phyloP scores from a whole-genome alignment of 805 yeast genomes.

The Clavispora fructus region DNA sequence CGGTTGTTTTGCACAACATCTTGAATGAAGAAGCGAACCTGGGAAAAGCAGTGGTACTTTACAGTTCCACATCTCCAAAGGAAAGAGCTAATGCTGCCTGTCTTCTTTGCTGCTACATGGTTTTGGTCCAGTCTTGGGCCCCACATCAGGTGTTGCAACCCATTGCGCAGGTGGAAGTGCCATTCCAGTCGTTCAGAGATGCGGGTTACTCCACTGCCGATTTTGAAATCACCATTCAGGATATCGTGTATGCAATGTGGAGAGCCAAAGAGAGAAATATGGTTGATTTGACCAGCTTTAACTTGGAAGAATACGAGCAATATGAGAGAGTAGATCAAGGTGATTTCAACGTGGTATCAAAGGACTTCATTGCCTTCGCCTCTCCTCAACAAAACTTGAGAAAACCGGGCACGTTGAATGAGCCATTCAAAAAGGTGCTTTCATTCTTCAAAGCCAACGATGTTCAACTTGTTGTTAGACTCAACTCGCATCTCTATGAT shows the following conservation, averaged over 20 bases:
- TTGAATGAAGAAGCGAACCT: slow-evolving; percentile 80
- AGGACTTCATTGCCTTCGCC: slow-evolving; percentile 95
- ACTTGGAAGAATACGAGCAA: slow-evolving; percentile 89
- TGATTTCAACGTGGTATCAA: slow-evolving; percentile 86
- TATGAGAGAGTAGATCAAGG: slow-evolving; percentile 97
- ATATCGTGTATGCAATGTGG: slow-evolving; percentile 95
- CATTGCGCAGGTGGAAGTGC: slow-evolving; percentile 84
- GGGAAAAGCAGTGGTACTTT: slow-evolving; percentile 85
- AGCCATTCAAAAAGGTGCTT: slow-evolving; percentile 76
- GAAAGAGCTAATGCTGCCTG: slow-evolving; percentile 93
- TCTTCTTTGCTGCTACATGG: slow-evolving; percentile 88
- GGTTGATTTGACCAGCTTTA: slow-evolving; percentile 79
- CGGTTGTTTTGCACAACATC: slow-evolving; percentile 88
- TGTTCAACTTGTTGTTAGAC: slow-evolving; percentile 85
- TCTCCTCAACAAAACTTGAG: slow-evolving; percentile 71
- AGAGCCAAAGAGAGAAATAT: slow-evolving; percentile 90
- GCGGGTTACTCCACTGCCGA: slow-evolving; percentile 97
- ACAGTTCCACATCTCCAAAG: slow-evolving; percentile 75
- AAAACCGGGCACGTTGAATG: slow-evolving; percentile 51
- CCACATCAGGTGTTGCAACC: slow-evolving; percentile 98
- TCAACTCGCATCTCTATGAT: slow-evolving; percentile 89
- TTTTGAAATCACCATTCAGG: slow-evolving; percentile 89
- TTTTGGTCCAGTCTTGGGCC: slow-evolving; percentile 93
- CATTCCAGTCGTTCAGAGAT: slow-evolving; percentile 91
- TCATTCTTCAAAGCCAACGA: slow-evolving; percentile 66